A percentile compares a stretch with the other conserved stretches of the same genome.
Conservation (phyloP, 768 basidiomycete genomes). For the Lyophyllum semitale region DNA sequence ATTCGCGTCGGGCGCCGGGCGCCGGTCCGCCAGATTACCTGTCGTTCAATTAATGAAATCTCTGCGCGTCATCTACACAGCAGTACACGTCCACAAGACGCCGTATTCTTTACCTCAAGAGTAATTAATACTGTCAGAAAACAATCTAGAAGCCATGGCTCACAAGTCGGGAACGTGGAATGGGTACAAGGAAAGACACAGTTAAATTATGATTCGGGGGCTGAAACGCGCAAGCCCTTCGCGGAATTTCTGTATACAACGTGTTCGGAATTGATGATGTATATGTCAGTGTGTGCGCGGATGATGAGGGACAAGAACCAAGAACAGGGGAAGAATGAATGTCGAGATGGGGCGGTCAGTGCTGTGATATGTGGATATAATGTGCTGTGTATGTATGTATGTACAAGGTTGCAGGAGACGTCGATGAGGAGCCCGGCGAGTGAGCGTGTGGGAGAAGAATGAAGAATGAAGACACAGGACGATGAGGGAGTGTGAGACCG, state of each 20-base stretch:
- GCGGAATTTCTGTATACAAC: constrained; percentile 15
- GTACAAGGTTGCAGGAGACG: not conserved
- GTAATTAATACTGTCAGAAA: too few relatives aligned
- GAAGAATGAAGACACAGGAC: not conserved
- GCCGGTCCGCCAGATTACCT: too few relatives aligned
- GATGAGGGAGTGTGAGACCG: not conserved
- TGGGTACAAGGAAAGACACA: constrained; percentile 10
- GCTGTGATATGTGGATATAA: not conserved
- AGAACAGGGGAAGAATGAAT: not conserved
- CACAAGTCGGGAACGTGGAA: not conserved
- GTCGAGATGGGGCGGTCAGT: not conserved
- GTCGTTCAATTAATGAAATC: not conserved
- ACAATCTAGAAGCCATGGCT: not conserved
- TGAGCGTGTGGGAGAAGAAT: not conserved
- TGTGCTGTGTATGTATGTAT: too few relatives aligned
- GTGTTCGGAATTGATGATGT: not conserved
- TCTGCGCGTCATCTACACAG: not conserved
- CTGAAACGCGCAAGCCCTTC: constrained; percentile 43
- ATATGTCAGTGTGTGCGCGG: not conserved
- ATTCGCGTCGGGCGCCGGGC: too few relatives aligned
- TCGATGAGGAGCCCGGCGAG: not conserved
- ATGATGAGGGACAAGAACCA: not conserved
- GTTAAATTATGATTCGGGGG: constrained; percentile 28
- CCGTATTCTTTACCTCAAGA: too few relatives aligned
- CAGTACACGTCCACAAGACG: too few relatives aligned